A percentile compares a stretch with the other conserved stretches of the same genome.
Conservation (phyloP, 306 rosid genomes). For the Erythrophleum fordii region DNA sequence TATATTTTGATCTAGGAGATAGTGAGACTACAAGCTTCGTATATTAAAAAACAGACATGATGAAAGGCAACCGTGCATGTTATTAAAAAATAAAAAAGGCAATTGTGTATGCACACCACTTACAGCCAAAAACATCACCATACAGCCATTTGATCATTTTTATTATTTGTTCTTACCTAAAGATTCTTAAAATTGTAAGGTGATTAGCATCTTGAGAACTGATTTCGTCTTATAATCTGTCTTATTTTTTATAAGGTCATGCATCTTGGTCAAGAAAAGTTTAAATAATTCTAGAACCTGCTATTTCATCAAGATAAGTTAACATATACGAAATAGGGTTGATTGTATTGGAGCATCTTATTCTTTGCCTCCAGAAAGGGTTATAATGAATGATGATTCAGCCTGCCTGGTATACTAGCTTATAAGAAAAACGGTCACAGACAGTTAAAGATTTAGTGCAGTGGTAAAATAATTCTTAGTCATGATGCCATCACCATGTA, state of each 20-base stretch:
- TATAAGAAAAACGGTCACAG: background rate
- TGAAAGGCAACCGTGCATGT: background rate
- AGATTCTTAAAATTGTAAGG: background rate
- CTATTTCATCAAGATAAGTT: background rate
- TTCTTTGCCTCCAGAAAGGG: slow-evolving; percentile 8
- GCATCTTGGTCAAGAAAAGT: slow-evolving; percentile 1
- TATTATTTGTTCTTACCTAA: slow-evolving; percentile 4
- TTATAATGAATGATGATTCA: background rate
- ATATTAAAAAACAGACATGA: background rate
- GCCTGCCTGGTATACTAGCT: background rate
- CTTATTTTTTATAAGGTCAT: background rate
- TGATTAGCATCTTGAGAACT: background rate
- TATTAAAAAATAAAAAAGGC: no score
- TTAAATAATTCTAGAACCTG: background rate
- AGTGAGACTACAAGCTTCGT: background rate
- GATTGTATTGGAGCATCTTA: background rate
- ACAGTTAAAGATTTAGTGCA: background rate
- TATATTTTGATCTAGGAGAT: background rate
- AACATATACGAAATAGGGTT: slow-evolving; percentile 10
- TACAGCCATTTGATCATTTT: background rate
- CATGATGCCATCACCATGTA: background rate
- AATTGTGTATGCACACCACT: background rate
- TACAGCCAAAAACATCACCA: background rate
- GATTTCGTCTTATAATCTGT: background rate
- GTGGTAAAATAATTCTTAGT: background rate